These are phyloP conservation scores for Eragrostis nindensis DNA, from an alignment of 176 grass and related monocot species.

Conservation along the genomic window DNA sequence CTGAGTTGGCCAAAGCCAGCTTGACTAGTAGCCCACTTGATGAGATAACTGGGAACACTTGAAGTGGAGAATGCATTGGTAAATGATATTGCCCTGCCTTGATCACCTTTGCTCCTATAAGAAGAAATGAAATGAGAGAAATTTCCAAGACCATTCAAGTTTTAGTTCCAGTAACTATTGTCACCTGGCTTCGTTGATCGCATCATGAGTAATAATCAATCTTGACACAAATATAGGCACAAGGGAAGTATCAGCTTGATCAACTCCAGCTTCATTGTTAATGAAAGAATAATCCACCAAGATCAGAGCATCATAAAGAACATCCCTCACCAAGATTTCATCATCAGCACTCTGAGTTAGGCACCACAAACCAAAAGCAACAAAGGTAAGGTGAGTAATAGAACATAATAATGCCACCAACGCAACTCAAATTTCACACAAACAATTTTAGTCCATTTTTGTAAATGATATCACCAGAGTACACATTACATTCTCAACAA, in stretches of 20 bases:
- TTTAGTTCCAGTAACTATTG: conserved; percentile 21
- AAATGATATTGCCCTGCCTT: conserved; percentile 71
- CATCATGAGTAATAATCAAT: conserved; percentile 86
- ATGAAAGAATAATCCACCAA: conserved; percentile 95
- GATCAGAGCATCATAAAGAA: conserved; percentile 91
- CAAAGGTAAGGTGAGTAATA: conserved; percentile 35
- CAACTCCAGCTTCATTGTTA: conserved; percentile 63
- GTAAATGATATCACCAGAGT: conserved; percentile 14
- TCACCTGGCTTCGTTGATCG: conserved; percentile 82
- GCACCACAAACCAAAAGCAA: conserved; percentile 32
- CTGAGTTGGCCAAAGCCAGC: conserved; percentile 51
- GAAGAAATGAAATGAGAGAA: conserved; percentile 47
- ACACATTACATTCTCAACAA: conserved; percentile 16
- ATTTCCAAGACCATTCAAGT: background rate
- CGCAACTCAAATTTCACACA: conserved; percentile 1
- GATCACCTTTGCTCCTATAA: conserved; percentile 85
- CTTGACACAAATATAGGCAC: conserved; percentile 70
- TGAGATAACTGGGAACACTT: conserved; percentile 63
- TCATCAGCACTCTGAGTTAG: conserved; percentile 65
- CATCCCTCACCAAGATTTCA: conserved; percentile 79
- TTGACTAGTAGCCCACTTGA: conserved; percentile 66
- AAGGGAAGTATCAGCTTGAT: conserved; percentile 63
- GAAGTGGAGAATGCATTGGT: conserved; percentile 86
- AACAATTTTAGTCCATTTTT: background rate
- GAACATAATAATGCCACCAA: no score